Percentiles rank a stretch among this genome's conserved stretches.
These are phyloP conservation scores for Dysphania ambrosioides DNA, from an alignment of 148 eudicot genomes.

Conservation along the genomic window DNA sequence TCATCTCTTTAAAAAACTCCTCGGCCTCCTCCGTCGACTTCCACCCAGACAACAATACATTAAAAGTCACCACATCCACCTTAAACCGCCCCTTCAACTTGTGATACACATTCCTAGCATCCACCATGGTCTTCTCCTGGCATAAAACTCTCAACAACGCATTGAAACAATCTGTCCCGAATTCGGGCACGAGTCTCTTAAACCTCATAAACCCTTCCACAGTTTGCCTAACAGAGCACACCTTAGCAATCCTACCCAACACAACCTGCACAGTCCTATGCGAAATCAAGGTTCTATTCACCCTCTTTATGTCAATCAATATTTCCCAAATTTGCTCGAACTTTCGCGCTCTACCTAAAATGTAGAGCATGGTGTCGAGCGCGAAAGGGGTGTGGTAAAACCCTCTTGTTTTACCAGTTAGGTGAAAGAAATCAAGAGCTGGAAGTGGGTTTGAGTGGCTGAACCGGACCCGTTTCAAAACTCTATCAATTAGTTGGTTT, in stretches of 20 bases:
- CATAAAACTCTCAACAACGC: constrained; percentile 69
- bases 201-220: constrained; percentile 69
- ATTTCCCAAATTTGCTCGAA: constrained; percentile 63
- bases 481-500: constrained; percentile 58
- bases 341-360: constrained; percentile 62
- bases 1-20: constrained; percentile 72
- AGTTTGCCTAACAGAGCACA: constrained; percentile 71
- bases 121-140: constrained; percentile 79
- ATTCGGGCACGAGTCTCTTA: constrained; percentile 43
- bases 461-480: constrained; percentile 71
- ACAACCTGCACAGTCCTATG: constrained; percentile 67
- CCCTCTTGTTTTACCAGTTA: constrained; percentile 37
- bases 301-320: constrained; percentile 48
- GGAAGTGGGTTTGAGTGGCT: constrained; percentile 64
- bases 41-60: constrained; percentile 82
- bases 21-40: constrained; percentile 75
- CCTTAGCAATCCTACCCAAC: constrained; percentile 64
- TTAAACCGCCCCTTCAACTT: constrained; percentile 48
- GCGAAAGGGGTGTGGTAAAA: constrained; percentile 69
- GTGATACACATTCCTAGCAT: constrained; percentile 83
- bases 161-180: constrained; percentile 56
- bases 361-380: constrained; percentile 71
- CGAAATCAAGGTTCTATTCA: constrained; percentile 57
- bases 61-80: constrained; percentile 71
- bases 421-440: constrained; percentile 60